Evolutionary conservation across 179 eudicot genomes (phyloP).

Genomic region (Nepenthes alata): DNA sequence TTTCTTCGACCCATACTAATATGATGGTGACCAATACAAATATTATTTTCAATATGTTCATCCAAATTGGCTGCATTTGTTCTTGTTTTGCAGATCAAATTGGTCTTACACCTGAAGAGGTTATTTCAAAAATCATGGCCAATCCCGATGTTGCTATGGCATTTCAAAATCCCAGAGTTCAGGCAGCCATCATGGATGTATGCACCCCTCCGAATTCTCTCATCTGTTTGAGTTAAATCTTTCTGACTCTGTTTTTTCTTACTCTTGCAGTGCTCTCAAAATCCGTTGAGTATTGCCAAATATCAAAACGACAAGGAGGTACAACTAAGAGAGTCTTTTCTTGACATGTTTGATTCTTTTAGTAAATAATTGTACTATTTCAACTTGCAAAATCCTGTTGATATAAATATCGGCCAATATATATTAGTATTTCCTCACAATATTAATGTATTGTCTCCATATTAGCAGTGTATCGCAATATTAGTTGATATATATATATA

Average conservation of each 20-base stretch:
- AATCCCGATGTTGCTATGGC: slow-evolving; percentile 96
- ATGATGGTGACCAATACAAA: too few species aligned
- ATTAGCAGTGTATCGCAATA: too few species aligned
- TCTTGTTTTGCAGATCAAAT: slow-evolving; percentile 52
- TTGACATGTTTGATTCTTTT: neutral
- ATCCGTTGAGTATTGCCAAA: slow-evolving; percentile 71
- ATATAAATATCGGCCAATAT: too few species aligned
- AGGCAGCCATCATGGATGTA: slow-evolving; percentile 97
- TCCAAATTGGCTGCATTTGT: too few species aligned
- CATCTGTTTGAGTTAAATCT: neutral
- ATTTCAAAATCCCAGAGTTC: slow-evolving; percentile 93
- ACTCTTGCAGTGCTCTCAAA: slow-evolving; percentile 70
- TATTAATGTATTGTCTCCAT: too few species aligned
- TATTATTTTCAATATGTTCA: neutral
- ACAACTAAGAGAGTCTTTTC: neutral
- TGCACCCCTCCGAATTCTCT: slow-evolving; percentile 6
- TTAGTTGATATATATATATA: too few species aligned
- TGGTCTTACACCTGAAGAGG: slow-evolving; percentile 89
- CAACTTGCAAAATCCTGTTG: too few species aligned
- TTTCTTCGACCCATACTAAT: too few species aligned
- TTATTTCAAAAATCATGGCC: slow-evolving; percentile 80
- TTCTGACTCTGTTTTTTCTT: slow-evolving; percentile 6
- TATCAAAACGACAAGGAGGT: slow-evolving; percentile 97
- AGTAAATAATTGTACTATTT: too few species aligned
- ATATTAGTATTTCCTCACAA: too few species aligned